Base-by-base conservation (phyloP, 192 early-diverging fungal species). In the Coemansia sp. region DNA sequence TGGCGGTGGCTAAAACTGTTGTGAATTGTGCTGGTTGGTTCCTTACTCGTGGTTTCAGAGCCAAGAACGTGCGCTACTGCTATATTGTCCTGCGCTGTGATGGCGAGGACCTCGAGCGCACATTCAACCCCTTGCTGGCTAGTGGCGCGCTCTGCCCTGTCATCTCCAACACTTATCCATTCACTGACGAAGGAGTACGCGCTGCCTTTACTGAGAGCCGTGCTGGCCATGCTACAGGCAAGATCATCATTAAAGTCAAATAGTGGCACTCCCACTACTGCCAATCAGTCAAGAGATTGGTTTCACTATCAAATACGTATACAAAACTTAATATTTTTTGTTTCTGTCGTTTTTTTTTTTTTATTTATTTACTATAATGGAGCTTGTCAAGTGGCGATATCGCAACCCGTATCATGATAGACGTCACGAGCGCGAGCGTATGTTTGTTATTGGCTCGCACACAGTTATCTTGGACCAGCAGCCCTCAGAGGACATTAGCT, bases 211-310 rank as follows among this genome's bases (percentile, higher is more conserved):
- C 31, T 1, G 63, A 78, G 60, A 65, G 61, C 18, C 67, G 74
- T n/a, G 81, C 44, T 10, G 87, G 87, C 11, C 87, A 87, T 31
- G 85, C 75, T 0, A 77, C 84, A 0, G 87, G 87, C 29, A 87
- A 88, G 55, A 77, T 88, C 36, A 72, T 88, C 20, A 71, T 88
- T 9, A 41, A 63, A 16, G 85, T 88, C 27, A 76, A 70, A n/a
- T 63, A 16, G 3, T 15, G 4, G 3, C 13, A 15, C 43, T 44
- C 43, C 43, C 43, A 44, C 43, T 44, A 44, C 43, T 44, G 43
- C 5, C 15, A 44, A 44, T 15, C 36, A 38, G 36, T 7, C 36
- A 8, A 36, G 36, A 36, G 0, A 36, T 36, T n/a, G n/a, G 36
- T 5, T 36, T 36, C 36, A 36, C 36, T 36, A 36, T 36, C 36